These are phyloP conservation scores for Schizochytrium sp. DNA, from an alignment of 108 stramenopile genomes.

Conservation along the genomic window DNA sequence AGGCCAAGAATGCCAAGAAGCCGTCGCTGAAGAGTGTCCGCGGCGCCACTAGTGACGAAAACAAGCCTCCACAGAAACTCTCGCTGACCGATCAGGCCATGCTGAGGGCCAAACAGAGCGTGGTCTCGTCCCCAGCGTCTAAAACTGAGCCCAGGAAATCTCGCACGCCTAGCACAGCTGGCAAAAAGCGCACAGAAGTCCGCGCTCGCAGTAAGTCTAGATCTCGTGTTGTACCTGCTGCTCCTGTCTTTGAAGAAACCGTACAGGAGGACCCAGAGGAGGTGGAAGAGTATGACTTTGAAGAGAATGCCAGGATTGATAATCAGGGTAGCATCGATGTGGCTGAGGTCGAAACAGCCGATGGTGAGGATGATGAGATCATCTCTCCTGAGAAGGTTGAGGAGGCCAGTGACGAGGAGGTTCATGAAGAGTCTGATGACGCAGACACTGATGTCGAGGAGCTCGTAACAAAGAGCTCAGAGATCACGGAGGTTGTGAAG, in stretches of 20 bases:
- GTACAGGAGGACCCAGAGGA: background rate
- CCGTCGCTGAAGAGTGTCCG: background rate
- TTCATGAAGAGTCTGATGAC: too few species aligned
- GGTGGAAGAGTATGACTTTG: background rate
- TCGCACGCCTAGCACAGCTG: background rate
- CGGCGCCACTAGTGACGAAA: background rate
- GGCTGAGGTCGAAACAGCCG: background rate
- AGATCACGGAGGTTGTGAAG: too few species aligned
- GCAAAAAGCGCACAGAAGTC: background rate
- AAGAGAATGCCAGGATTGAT: background rate
- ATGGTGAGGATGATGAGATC: background rate
- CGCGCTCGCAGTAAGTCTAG: background rate
- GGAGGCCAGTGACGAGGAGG: background rate
- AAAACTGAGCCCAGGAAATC: background rate
- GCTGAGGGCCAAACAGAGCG: background rate
- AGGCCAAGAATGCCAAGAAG: background rate
- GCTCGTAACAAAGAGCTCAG: too few species aligned
- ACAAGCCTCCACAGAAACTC: background rate
- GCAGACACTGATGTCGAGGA: too few species aligned
- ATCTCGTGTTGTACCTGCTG: background rate
- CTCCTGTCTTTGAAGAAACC: too few species aligned
- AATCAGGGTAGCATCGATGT: background rate
- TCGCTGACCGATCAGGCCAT: conserved; percentile 11
- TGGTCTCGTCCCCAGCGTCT: background rate
- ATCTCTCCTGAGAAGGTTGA: background rate